phyloP scores from a whole-genome alignment of 306 rosid genomes.

The Castanea crenata region DNA sequence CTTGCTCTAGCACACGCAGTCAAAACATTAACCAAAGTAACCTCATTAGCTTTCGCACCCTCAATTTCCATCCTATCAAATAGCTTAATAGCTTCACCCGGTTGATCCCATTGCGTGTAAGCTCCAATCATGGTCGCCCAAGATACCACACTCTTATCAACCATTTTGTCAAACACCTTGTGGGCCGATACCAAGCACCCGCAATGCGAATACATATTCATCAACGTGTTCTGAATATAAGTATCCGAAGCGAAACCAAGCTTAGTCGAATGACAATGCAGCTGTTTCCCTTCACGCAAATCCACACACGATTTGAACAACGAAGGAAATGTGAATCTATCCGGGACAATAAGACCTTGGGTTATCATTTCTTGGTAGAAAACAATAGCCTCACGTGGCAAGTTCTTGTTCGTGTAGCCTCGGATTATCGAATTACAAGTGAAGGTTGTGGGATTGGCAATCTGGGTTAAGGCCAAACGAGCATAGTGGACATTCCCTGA shows the following conservation, averaged over 20 bases:
- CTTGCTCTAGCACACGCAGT: slow-evolving; percentile 17
- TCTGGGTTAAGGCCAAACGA: slow-evolving; percentile 18
- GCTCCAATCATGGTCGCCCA: slow-evolving; percentile 34
- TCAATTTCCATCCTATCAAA: slow-evolving; percentile 11
- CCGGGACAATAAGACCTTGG: slow-evolving; percentile 17
- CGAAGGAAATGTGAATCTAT: slow-evolving; percentile 26
- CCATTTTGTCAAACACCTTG: slow-evolving; percentile 24
- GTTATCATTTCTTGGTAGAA: slow-evolving; percentile 12
- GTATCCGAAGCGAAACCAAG: slow-evolving; percentile 27
- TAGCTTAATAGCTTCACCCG: slow-evolving; percentile 10
- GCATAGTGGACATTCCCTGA: slow-evolving; percentile 8
- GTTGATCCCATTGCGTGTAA: slow-evolving; percentile 13
- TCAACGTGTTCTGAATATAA: slow-evolving; percentile 25
- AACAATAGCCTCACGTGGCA: not conserved
- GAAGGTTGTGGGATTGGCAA: slow-evolving; percentile 15
- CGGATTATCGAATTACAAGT: slow-evolving; percentile 25
- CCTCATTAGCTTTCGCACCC: slow-evolving; percentile 19
- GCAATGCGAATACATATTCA: slow-evolving; percentile 16
- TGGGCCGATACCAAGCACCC: slow-evolving; percentile 12
- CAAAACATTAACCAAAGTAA: slow-evolving; percentile 20
- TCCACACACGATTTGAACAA: slow-evolving; percentile 22
- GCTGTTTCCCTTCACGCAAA: slow-evolving; percentile 17
- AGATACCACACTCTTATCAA: slow-evolving; percentile 24
- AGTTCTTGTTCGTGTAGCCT: slow-evolving; percentile 7
- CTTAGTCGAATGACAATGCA: slow-evolving; percentile 26